Evolutionary conservation across 2,329 filamentous ascomycete genomes (phyloP).

Genomic region (Didymella keratinophila): DNA sequence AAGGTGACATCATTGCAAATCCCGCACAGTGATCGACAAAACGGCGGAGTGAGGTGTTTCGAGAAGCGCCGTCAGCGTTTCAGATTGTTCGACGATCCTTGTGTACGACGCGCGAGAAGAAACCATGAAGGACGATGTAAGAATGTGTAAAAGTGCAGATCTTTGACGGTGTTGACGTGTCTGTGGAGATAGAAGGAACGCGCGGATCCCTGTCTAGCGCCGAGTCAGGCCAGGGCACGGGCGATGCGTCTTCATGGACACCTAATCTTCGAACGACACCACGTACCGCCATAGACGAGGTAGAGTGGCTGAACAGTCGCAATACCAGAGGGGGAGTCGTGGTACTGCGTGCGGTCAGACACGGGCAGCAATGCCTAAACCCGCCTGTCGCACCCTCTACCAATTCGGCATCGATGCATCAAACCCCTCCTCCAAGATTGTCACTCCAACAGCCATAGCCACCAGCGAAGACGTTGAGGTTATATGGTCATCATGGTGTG

Average conservation of each 20-base stretch:
- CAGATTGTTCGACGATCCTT: constrained; percentile 2
- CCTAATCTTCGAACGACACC: not conserved
- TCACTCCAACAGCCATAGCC: constrained; percentile 10
- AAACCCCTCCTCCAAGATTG: not conserved
- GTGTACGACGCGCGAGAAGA: constrained; percentile 1
- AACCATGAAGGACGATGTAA: not conserved
- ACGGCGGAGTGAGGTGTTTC: constrained; percentile 10
- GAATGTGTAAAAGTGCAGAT: constrained; percentile 13
- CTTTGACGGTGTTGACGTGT: constrained; percentile 22
- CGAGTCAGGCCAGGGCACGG: constrained; percentile 1
- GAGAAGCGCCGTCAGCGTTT: constrained; percentile 8
- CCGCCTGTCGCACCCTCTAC: constrained; percentile 3
- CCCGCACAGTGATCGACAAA: constrained; percentile 12
- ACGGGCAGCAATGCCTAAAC: constrained; percentile 1
- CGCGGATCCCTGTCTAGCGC: constrained; percentile 16
- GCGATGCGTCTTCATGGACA: not conserved
- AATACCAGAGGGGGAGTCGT: not conserved
- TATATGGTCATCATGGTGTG: constrained; percentile 45
- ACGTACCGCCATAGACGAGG: constrained; percentile 11
- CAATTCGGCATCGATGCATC: constrained; percentile 11
- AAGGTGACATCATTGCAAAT: constrained; percentile 17
- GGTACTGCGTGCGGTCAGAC: not conserved
- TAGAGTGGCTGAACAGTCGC: not conserved
- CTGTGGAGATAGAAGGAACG: constrained; percentile 1
- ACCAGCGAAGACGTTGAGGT: not conserved